These are phyloP conservation scores for Sarcodon sp. DNA, from an alignment of 768 basidiomycete genomes.

Conservation along the genomic window DNA sequence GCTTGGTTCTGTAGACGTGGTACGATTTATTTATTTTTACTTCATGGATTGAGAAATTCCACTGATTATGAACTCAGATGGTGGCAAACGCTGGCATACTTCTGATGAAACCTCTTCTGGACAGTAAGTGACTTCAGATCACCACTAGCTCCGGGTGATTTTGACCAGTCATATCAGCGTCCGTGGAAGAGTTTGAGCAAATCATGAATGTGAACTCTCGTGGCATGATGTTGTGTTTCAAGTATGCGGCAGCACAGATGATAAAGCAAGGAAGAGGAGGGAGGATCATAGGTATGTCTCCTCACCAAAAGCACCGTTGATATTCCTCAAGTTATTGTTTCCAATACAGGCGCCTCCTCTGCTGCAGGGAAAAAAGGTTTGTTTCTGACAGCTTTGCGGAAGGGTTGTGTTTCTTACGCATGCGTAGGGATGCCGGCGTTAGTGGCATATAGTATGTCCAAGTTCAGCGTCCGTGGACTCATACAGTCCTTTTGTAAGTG, in stretches of 20 bases:
- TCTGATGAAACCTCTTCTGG: slow-evolving; percentile 2
- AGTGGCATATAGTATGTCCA: slow-evolving; percentile 10
- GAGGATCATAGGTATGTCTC: slow-evolving; percentile 20
- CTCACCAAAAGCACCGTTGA: not conserved
- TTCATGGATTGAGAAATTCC: not conserved
- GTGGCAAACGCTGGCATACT: slow-evolving; percentile 14
- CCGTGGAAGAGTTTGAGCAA: slow-evolving; percentile 11
- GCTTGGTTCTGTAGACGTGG: slow-evolving; percentile 34
- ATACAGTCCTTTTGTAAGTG: slow-evolving; percentile 11
- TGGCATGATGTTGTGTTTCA: slow-evolving; percentile 24
- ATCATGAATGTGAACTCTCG: slow-evolving; percentile 18
- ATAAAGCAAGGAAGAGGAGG: slow-evolving; percentile 25
- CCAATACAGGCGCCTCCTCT: slow-evolving; percentile 8
- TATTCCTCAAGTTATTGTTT: not conserved
- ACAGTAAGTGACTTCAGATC: slow-evolving; percentile 3
- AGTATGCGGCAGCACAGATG: slow-evolving; percentile 26
- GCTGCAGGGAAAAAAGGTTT: slow-evolving; percentile 7
- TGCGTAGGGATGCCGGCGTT: not conserved
- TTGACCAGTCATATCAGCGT: not conserved
- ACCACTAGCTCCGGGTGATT: not conserved
- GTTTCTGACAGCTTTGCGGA: not conserved
- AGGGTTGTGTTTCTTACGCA: not conserved
- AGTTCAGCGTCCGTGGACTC: slow-evolving; percentile 15
- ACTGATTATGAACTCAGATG: slow-evolving; percentile 7
- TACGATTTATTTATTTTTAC: slow-evolving; percentile 11